Evolutionary conservation across 2,329 filamentous ascomycete species (phyloP).

Genomic region (Ophiostoma triangulosporum): DNA sequence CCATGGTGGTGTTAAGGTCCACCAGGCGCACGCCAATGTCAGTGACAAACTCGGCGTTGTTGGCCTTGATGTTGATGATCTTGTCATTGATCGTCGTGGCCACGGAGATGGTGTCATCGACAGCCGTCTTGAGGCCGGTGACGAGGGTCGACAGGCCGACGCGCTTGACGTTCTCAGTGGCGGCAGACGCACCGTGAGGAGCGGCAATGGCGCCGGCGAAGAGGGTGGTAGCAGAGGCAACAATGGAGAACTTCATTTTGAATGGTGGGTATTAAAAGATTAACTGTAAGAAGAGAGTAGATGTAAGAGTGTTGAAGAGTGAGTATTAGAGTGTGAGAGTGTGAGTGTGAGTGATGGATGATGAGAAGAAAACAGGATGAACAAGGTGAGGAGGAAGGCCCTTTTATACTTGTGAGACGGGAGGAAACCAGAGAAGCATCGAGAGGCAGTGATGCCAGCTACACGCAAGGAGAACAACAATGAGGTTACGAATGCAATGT

Average conservation of each 20-base stretch:
- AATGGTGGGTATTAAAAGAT: not conserved
- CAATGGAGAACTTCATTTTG: constrained; percentile 13
- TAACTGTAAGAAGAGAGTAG: not conserved
- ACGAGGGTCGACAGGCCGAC: not conserved
- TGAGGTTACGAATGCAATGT: not conserved
- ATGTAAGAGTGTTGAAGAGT: not conserved
- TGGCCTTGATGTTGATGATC: not conserved
- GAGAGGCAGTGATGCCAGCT: not conserved
- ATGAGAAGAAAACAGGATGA: not conserved
- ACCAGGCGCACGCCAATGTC: constrained; percentile 1
- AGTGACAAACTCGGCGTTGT: not conserved
- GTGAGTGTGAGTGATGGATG: constrained; percentile 6
- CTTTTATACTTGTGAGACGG: not conserved
- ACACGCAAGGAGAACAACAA: not conserved
- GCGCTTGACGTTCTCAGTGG: not conserved
- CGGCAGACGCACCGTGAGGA: not conserved
- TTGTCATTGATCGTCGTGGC: not conserved
- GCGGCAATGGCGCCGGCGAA: constrained; percentile 7
- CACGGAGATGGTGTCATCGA: not conserved
- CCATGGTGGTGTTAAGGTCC: not conserved
- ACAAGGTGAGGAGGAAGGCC: not conserved
- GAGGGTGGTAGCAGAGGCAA: constrained; percentile 6
- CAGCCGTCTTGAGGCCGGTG: not conserved
- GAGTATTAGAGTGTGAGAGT: not conserved
- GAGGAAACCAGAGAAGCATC: not conserved